phyloP scores from a whole-genome alignment of 345 rosid genomes.

The Triadica sebifera region DNA sequence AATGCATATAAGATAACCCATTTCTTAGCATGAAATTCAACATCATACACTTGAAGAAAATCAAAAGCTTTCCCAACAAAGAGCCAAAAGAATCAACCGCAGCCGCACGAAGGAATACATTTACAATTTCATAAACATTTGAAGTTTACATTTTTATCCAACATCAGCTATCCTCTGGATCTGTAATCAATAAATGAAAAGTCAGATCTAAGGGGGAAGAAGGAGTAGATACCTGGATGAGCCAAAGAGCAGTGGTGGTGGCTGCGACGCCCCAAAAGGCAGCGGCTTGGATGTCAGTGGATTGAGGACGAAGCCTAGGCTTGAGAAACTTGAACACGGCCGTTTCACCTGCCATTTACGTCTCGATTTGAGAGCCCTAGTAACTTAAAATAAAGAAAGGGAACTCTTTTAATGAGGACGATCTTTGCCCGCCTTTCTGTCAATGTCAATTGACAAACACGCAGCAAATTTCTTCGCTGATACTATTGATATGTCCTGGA shows the following conservation, averaged over 20 bases:
- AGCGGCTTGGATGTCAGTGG: conserved; percentile 63
- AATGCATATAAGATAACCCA: no score
- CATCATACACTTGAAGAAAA: no score
- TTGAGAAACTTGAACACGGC: conserved; percentile 41
- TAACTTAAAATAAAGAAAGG: neutral
- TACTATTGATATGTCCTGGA: neutral
- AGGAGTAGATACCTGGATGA: conserved; percentile 58
- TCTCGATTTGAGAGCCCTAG: conserved; percentile 5
- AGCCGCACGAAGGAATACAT: neutral
- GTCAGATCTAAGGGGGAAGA: neutral
- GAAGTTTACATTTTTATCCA: neutral
- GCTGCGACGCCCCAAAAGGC: conserved; percentile 88
- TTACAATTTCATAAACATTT: neutral
- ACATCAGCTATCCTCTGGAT: neutral
- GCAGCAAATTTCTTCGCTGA: neutral
- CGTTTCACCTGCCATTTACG: conserved; percentile 47
- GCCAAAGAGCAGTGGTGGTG: conserved; percentile 58
- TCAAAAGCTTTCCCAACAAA: no score
- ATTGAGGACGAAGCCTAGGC: conserved; percentile 59
- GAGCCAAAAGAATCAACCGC: no score
- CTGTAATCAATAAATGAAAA: neutral
- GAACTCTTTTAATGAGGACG: neutral
- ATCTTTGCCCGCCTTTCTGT: conserved; percentile 7
- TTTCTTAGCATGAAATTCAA: no score
- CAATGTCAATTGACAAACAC: neutral